Evolutionary conservation across 768 basidiomycete genomes (phyloP).

Genomic region (Mycena pura): DNA sequence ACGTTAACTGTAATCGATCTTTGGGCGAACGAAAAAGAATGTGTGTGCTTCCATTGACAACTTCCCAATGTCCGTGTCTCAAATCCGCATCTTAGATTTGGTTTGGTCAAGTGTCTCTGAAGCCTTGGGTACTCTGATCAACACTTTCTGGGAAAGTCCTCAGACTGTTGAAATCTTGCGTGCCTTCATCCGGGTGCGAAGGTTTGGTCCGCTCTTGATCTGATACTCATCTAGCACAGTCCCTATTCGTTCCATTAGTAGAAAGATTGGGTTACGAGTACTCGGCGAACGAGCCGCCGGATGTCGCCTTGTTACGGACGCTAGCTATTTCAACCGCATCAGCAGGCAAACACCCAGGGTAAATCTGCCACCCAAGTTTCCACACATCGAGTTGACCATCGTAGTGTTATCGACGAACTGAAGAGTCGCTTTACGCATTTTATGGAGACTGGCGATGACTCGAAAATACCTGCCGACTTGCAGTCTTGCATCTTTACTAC

Average conservation of each 20-base stretch:
- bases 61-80: not conserved
- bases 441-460: slow-evolving; percentile 75
- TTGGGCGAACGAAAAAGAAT: slow-evolving; percentile 72
- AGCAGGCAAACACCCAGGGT: slow-evolving; percentile 35
- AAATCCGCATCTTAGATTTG: slow-evolving; percentile 56
- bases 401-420: slow-evolving; percentile 79
- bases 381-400: not conserved
- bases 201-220: not conserved
- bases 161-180: slow-evolving; percentile 60
- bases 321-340: slow-evolving; percentile 66
- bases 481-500: slow-evolving; percentile 58
- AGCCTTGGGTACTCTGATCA: slow-evolving; percentile 59
- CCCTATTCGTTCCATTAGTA: slow-evolving; percentile 77
- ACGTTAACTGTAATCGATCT: slow-evolving; percentile 75
- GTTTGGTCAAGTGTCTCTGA: slow-evolving; percentile 79
- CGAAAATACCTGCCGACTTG: slow-evolving; percentile 82
- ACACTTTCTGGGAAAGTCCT: slow-evolving; percentile 86
- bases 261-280: slow-evolving; percentile 82
- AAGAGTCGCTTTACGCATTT: slow-evolving; percentile 73
- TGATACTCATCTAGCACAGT: slow-evolving; percentile 41
- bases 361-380: slow-evolving; percentile 7
- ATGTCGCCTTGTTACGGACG: slow-evolving; percentile 75
- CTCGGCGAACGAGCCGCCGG: slow-evolving; percentile 66
- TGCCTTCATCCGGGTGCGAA: slow-evolving; percentile 64
- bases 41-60: slow-evolving; percentile 51